Base-by-base conservation (phyloP, 768 basidiomycete genomes). In the Boletus subcaerulescens region DNA sequence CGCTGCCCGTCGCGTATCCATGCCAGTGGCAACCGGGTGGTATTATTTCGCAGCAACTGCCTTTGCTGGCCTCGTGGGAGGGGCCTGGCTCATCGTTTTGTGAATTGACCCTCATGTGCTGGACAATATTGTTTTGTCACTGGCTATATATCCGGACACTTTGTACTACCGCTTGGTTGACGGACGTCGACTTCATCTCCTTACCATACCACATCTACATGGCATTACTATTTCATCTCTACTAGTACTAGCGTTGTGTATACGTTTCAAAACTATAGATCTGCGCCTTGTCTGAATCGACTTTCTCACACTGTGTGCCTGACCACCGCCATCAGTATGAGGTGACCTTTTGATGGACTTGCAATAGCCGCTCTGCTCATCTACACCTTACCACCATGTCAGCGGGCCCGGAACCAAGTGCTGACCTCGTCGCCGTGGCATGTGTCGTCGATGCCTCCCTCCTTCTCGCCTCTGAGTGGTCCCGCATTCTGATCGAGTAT, bases 401-500 rank as follows among this genome's bases (percentile, higher is more conserved):
- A 20, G 22, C 53, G 2, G 40, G 31, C 24, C 48, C 48, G 20
- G 70, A 70, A n/a, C 5, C 40, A 39, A 41, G 35, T 17, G 35
- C 35, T 24, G 73, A 75, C 56, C 57, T 75, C 43, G 60, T 74
- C 46, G 82, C 84, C 17, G 68, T 88, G 31, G 81, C 79, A 0
- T 77, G 82, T 52, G 79, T 89, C 50, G 74, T 84, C 55, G 87
- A 89, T 48, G 78, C 83, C 2, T 87, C 87, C 6, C 67, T 81
- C 3, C 60, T 75, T 4, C 72, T 89, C 4, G 77, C 76, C 9
- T 59, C 71, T 3, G 80, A 85, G 63, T 88, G 85, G 86, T 55
- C 62, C 0, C 65, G 63, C 9, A 56, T 84, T 29, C 59, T 82
- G 41, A 36, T 55, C 10, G 75, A 78, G 6, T 87, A 86, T 65